phyloP scores from a whole-genome alignment of 2,329 filamentous ascomycete species.

The Fusarium pseudonygamai region DNA sequence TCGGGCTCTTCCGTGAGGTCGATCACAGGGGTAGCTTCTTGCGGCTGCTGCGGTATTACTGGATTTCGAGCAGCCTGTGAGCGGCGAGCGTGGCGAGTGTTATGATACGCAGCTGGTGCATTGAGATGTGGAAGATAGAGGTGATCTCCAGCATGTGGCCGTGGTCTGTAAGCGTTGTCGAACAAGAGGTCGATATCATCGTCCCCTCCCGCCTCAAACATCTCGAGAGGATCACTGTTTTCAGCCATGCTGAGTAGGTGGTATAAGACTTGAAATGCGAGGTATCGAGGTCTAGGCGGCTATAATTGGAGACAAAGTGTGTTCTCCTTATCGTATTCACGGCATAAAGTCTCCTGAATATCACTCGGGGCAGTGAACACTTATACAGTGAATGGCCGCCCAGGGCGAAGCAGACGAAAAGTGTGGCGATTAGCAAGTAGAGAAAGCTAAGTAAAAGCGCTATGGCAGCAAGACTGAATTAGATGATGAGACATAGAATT shows the following conservation, averaged over 20 bases:
- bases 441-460: slow-evolving; percentile 11
- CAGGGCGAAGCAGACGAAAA: neutral
- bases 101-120: slow-evolving; percentile 19
- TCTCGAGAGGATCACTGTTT: slow-evolving; percentile 29
- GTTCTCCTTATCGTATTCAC: slow-evolving; percentile 1
- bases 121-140: slow-evolving; percentile 33
- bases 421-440: slow-evolving; percentile 24
- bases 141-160: neutral
- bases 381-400: slow-evolving; percentile 4
- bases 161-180: neutral
- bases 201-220: slow-evolving; percentile 34
- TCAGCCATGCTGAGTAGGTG: slow-evolving; percentile 27
- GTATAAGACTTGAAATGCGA: neutral
- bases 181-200: slow-evolving; percentile 31
- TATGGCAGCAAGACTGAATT: slow-evolving; percentile 2
- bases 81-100: neutral
- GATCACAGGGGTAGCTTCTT: slow-evolving; percentile 51
- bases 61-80: slow-evolving; percentile 3
- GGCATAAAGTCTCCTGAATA: slow-evolving; percentile 6
- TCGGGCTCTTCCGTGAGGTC: slow-evolving; percentile 63
- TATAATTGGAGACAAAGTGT: neutral
- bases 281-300: neutral
- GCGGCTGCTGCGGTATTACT: slow-evolving; percentile 13
- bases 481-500: neutral
- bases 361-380: neutral